Evolutionary conservation across 2,329 filamentous ascomycete genomes (phyloP), one percentile per base, ranked within the genome.

Genomic region (Mollisiaceae sp.): DNA sequence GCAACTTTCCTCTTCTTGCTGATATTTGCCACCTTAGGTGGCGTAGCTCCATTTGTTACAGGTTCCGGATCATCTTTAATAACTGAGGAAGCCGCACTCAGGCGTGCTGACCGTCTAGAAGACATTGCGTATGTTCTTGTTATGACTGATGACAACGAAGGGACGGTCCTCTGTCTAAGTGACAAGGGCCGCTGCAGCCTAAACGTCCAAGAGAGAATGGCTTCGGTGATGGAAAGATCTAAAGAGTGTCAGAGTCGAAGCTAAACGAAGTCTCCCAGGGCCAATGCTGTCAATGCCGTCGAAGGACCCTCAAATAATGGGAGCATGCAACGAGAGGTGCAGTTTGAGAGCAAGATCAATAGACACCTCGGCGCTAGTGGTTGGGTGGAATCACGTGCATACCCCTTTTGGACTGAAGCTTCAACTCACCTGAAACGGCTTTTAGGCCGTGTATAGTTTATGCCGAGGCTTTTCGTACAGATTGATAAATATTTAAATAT

Each of bases 1-100:
- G 68, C 70, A 63, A 47, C 63, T 65, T 75, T 75, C 47, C 72
- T 66, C 59, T 75, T 75, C 62, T 61, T 72, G 54, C 67, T 69
- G 14, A 58, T 61, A 54, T 70, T 72, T 32, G 63, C 67, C 39
- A 63, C 35, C 43, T 69, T 69, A 0, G 57, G 45, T 32, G 60
- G 27, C 38, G 18, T 20, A 61, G 47, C 15, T 58, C 45, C 32
- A 45, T 56, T 59, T 24, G 9, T 38, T 57, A 20, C 20, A 24
- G 64, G 27, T 27, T 35, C 43, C 8, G 56, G 6, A 36, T 50
- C 54, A 41, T 69, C 67, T 52, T 71, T 67, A 22, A 64, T 9
- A 11, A 27, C 55, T 2, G 65, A 32, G 27, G 70, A 58, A 38
- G 62, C 65, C 52, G 66, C 66, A 62, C 70, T 74, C 20, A 76